phyloP scores from a whole-genome alignment of 1,139 yeast species.

The Petasospora fabianii region DNA sequence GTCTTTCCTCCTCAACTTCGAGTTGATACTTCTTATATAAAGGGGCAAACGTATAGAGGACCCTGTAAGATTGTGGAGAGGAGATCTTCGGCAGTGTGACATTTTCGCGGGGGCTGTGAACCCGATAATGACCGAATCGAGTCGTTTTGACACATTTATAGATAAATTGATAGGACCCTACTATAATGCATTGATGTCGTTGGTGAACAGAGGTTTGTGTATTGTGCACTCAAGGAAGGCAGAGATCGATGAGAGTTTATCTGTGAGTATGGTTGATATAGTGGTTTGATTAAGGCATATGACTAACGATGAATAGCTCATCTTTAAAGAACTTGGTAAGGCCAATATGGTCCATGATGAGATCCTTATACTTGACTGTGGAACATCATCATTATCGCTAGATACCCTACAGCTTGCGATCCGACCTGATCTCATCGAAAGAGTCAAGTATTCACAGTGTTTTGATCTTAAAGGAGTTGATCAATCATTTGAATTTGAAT shows the following conservation, averaged over 20 bases:
- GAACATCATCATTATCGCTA: neutral
- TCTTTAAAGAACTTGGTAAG: neutral
- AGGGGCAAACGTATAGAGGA: too few species aligned
- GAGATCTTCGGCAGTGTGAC: too few species aligned
- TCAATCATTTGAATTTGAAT: constrained; percentile 2
- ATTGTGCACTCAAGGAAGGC: neutral
- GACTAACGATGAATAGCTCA: neutral
- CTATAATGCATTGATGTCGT: too few species aligned
- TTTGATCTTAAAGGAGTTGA: constrained; percentile 5
- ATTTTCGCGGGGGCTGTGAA: too few species aligned
- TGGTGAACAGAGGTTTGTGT: neutral
- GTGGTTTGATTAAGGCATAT: neutral
- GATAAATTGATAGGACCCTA: too few species aligned
- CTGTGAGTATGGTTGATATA: neutral
- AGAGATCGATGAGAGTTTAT: neutral
- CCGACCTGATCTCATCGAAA: too few species aligned
- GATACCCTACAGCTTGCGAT: too few species aligned
- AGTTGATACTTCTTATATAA: too few species aligned
- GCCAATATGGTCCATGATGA: neutral
- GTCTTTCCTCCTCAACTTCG: too few species aligned
- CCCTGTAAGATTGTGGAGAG: too few species aligned
- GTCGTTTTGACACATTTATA: too few species aligned
- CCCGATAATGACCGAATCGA: too few species aligned
- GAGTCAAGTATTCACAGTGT: constrained; percentile 8
- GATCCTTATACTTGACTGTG: constrained; percentile 8